Evolutionary conservation across 2,329 filamentous ascomycete genomes (phyloP).

Genomic region (Pseudofabraea citricarpa): DNA sequence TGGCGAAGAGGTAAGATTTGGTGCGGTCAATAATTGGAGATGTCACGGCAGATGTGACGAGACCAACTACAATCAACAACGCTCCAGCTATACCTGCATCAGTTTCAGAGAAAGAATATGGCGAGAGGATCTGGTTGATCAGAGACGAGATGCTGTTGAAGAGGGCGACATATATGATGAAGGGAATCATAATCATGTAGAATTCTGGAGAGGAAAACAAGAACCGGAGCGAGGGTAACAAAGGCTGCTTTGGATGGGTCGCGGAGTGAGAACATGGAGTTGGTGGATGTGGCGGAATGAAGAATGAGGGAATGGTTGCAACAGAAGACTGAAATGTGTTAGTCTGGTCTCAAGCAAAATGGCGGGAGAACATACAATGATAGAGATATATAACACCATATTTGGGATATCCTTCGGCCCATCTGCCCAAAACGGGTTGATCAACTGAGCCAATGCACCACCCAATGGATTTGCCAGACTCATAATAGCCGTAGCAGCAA

Average conservation of each 20-base stretch:
- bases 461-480: conserved; percentile 88
- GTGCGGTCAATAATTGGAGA: conserved; percentile 82
- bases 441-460: conserved; percentile 80
- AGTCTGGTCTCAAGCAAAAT: conserved; percentile 1
- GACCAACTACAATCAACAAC: conserved; percentile 81
- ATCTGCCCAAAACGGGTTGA: conserved; percentile 71
- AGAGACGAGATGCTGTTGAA: conserved; percentile 91
- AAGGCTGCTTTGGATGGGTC: conserved; percentile 46
- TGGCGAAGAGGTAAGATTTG: conserved; percentile 69
- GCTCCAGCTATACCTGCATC: conserved; percentile 88
- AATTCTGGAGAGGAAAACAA: conserved; percentile 62
- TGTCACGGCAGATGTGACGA: conserved; percentile 69
- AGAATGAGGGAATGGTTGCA: conserved; percentile 69
- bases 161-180: conserved; percentile 78
- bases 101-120: conserved; percentile 79
- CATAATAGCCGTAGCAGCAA: conserved; percentile 80
- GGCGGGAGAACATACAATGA: conserved; percentile 77
- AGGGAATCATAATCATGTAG: conserved; percentile 78
- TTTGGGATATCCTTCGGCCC: conserved; percentile 62
- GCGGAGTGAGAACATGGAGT: conserved; percentile 67
- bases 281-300: conserved; percentile 72
- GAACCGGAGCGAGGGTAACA: conserved; percentile 47
- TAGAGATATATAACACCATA: conserved; percentile 79
- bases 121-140: conserved; percentile 82
- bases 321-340: conserved; percentile 46